Base-by-base conservation (phyloP, 148 eudicot genomes). In the Nepenthes mirabilis region DNA sequence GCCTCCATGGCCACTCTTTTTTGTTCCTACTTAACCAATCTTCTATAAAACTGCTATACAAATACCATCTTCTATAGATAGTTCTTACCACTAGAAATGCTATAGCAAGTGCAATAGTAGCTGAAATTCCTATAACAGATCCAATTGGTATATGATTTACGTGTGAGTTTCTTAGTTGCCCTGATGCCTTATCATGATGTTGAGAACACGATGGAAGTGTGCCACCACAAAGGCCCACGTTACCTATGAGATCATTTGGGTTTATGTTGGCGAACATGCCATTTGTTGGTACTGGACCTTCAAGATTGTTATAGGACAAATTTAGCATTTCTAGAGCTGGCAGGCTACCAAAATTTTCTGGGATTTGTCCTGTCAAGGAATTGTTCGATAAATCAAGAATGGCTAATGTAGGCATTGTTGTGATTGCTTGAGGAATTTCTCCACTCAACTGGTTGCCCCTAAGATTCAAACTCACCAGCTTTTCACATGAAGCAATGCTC, bases 1-100 rank as follows among this genome's bases (percentile, higher is more conserved):
- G 59, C 63, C 94, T 85, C 97, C 97, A 91, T 5, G 97, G 97
- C 95, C 90, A 88, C 35, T 77, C 85, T 36, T 81, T 70, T 57
- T 71, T 70, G 53, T 75, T 80, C 63, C 68, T 69, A 57, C 74
- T 74, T 60, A 68, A 72, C 75, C 83, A 77, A 52, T 80, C 86
- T 65, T 76, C 80, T 47, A 85, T 76, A 51, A 80, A 78, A 52
- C 75, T 74, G 33, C 85, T 80, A 37, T 76, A 78, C 58, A 83
- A 60, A 56, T 78, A 78, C 90, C 95, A 91, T 65, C 76, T 85
- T 36, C 67, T 65, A 70, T 84, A 78, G 57, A 87, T 37, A 56
- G 65, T 49, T 36, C 73, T 73, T 2, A 65, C 86, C 0, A 64
- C 77, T 59, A 87, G 57, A 45, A 71, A 70, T 5, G 72, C 64